Percentiles rank a stretch among this genome's conserved stretches.
Evolutionary conservation across 2,329 filamentous ascomycete species (phyloP).

Genomic region (Trichoderma hamatum): DNA sequence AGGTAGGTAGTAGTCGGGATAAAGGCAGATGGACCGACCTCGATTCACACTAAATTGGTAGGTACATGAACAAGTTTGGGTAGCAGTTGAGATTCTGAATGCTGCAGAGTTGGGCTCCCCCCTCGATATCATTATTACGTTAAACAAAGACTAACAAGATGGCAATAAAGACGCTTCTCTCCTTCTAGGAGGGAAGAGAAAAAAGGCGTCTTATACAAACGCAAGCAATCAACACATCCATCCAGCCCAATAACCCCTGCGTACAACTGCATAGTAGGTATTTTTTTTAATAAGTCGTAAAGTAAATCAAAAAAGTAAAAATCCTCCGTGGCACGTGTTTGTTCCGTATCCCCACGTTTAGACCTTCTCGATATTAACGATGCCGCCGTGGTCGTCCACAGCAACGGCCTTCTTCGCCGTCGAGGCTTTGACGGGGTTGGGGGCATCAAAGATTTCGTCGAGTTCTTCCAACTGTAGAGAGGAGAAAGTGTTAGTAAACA

Average conservation of each 20-base stretch:
- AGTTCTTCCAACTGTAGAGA: constrained; percentile 52
- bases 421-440: constrained; percentile 50
- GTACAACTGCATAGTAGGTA: background rate
- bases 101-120: background rate
- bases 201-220: background rate
- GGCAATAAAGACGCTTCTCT: background rate
- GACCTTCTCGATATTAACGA: constrained; percentile 38
- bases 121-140: constrained; percentile 4
- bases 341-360: background rate
- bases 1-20: constrained; percentile 4
- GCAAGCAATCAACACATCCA: constrained; percentile 1
- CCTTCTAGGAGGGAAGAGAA: background rate
- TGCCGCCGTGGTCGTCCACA: constrained; percentile 39
- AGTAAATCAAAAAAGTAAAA: background rate
- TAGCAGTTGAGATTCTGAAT: constrained; percentile 8
- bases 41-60: background rate
- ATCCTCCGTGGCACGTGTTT: background rate
- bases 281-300: background rate
- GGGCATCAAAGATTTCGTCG: constrained; percentile 51
- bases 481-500: background rate
- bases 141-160: background rate
- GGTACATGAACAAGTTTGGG: background rate
- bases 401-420: constrained; percentile 46
- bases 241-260: background rate
- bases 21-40: background rate